Evolutionary conservation across 2,329 filamentous ascomycete species (phyloP), one percentile per base, ranked within the genome.

Genomic region (Cercospora sesami): DNA sequence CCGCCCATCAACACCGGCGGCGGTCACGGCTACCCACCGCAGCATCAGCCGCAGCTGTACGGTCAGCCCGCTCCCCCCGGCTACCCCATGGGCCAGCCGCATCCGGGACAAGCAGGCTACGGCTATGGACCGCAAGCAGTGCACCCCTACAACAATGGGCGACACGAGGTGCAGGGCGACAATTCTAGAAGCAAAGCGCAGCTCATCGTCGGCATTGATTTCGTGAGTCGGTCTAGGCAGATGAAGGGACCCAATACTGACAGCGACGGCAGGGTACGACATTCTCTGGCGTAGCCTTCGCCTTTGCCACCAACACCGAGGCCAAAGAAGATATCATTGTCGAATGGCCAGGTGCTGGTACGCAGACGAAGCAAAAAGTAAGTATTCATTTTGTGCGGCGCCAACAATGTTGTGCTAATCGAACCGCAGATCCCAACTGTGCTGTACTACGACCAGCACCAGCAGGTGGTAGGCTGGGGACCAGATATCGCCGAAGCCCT

Each of bases 381-480:
- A 67, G 72, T 71, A 67, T 18, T 7, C 10, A 18, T 9, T 6
- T 31, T 51, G 58, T 42, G 48, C 53, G 14, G 23, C 28, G 28
- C 59, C 68, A 75, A 63, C 23, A 42, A 31, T 12, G 59, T 16
- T 9, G 30, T 42, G 51, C 67, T 51, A 51, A 77, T 66, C 16
- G 39, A 42, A 60, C 59, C 21, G 51, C 77, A 96, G 95, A 98
- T 99, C 75, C 95, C 95, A 16, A 98, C 95, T 14, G 95, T 99
- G n/a, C 87, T 99, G 69, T 99, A 99, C 84, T 99, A 99, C 79
- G 95, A 99, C 79, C 94, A 98, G 82, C 97, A 97, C 81, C 95
- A 99, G 78, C 97, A 98, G 81, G 95, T 99, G 60, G 95, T 98
- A n/a, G 95, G 95, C 75, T 99, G 95, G 95, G 95, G 95, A 70